Percentiles rank a stretch among this genome's conserved stretches.
Conservation (phyloP, 1,284 basidiomycete genomes). For the Hemileia vastatrix region DNA sequence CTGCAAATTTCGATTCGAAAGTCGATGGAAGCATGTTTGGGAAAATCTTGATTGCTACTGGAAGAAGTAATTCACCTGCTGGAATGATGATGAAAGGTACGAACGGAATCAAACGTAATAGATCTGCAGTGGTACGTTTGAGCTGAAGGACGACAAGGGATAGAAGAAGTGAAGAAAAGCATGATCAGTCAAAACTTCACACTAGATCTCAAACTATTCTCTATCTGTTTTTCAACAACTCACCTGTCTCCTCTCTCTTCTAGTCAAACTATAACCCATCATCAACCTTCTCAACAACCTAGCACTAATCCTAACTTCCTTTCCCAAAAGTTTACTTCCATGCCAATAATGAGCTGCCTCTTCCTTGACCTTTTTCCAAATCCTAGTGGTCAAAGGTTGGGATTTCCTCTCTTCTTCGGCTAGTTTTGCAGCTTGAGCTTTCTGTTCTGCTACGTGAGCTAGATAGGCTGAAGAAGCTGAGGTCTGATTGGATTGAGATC, state of each 20-base stretch:
- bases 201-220: neutral
- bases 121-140: constrained; percentile 39
- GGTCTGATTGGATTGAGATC: constrained; percentile 31
- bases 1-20: constrained; percentile 43
- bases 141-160: constrained; percentile 23
- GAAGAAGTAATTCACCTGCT: constrained; percentile 39
- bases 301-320: constrained; percentile 38
- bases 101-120: constrained; percentile 42
- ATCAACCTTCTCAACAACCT: constrained; percentile 38
- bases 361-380: constrained; percentile 42
- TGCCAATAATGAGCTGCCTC: constrained; percentile 44
- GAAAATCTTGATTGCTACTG: constrained; percentile 42
- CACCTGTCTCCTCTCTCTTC: constrained; percentile 39
- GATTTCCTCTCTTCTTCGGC: constrained; percentile 15
- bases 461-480: constrained; percentile 30
- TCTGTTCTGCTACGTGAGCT: constrained; percentile 2
- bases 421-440: neutral
- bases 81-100: constrained; percentile 43
- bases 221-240: neutral
- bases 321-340: constrained; percentile 41
- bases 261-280: constrained; percentile 40
- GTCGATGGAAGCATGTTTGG: constrained; percentile 44
- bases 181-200: neutral
- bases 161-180: neutral
- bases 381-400: constrained; percentile 27